Evolutionary conservation across 345 rosid species (phyloP), one percentile per base, ranked within the genome.

Genomic region (Gossypium turneri): DNA sequence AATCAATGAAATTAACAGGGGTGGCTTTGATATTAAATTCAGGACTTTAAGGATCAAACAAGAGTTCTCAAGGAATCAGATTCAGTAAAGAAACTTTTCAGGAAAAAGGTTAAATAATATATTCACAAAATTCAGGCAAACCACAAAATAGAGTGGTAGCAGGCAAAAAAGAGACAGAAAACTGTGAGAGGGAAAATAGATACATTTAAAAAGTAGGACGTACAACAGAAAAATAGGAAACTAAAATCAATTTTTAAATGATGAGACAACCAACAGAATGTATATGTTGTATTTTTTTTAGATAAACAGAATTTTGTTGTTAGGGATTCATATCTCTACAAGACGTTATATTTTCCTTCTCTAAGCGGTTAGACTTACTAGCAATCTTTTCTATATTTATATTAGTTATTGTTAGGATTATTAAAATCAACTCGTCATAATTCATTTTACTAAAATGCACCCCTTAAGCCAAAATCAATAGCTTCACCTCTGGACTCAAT

Each of bases 321-420:
- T n/a, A 64, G 41, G 68, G 25, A 41, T 64, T 41, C 50, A 64
- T 64, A 64, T 41, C 50, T 43, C 24, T 64, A n/a, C 41, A 62
- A 16, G 9, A 29, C 45, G 6, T 59, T 10, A 8, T 3, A n/a
- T 8, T 34, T 62, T 62, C 45, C 16, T 64, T 41, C 50, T 56
- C 68, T 41, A 64, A 41, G 25, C 50, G 1, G 27, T 41, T 19
- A 38, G 25, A 41, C 19, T n/a, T n/a, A 9, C 68, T 64, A 41
- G 7, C 47, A 3, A 48, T n/a, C 50, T 38, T 38, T 6, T 34
- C 47, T 17, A 20, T n/a, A 64, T 64, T 41, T 64, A n/a, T 2
- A 38, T 34, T 62, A 7, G 22, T 34, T 62, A 34, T 34, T 16
- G 7, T 16, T 64, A 34, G 67, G 47, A 34, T 62, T 29, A 29